phyloP scores from a whole-genome alignment of 768 basidiomycete genomes.

The Rubroboletus satanas region DNA sequence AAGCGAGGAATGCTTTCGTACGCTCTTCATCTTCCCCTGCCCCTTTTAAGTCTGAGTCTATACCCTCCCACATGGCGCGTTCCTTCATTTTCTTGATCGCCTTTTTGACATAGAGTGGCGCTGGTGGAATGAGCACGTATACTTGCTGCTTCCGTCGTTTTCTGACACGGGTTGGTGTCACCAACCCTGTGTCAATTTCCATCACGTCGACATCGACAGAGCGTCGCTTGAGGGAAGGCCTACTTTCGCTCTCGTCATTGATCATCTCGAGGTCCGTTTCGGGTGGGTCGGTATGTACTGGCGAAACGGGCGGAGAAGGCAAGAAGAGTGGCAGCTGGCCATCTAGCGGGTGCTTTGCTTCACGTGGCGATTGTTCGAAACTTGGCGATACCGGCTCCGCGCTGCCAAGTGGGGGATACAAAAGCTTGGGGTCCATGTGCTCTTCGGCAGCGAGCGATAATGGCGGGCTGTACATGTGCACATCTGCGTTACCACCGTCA shows the following conservation, averaged over 20 bases:
- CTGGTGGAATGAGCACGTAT: constrained; percentile 30
- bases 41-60: constrained; percentile 15
- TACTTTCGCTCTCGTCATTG: constrained; percentile 1
- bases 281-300: constrained; percentile 18
- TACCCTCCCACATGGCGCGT: constrained; percentile 11
- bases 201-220: constrained; percentile 12
- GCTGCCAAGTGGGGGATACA: constrained; percentile 2
- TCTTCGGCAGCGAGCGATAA: constrained; percentile 8
- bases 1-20: constrained; percentile 27
- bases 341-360: constrained; percentile 7
- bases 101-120: constrained; percentile 21
- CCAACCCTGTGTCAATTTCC: constrained; percentile 1
- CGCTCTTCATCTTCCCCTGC: constrained; percentile 26
- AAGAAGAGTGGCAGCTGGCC: constrained; percentile 44
- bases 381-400: constrained; percentile 1
- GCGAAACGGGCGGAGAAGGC: constrained; percentile 42
- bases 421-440: constrained; percentile 7
- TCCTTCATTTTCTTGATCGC: constrained; percentile 19
- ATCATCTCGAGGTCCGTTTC: constrained; percentile 20
- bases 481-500: constrained; percentile 14
- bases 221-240: constrained; percentile 21
- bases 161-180: constrained; percentile 4
- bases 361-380: constrained; percentile 9
- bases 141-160: constrained; percentile 26
- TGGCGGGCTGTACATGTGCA: constrained; percentile 21